phyloP scores from a whole-genome alignment of 2,329 filamentous ascomycete genomes.

The Fusarium sp. region DNA sequence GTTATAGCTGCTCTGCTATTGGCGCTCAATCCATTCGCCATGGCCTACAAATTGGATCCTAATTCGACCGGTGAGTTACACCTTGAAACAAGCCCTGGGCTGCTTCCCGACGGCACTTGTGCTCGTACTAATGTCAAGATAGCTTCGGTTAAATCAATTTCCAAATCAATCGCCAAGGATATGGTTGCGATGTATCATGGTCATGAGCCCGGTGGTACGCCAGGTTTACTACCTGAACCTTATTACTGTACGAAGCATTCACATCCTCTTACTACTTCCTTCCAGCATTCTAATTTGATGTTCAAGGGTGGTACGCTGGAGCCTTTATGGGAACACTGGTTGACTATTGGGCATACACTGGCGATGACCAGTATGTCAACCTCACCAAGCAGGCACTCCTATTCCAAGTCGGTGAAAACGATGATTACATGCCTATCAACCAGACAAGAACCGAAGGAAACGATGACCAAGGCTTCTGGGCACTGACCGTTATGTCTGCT shows the following conservation, averaged over 20 bases:
- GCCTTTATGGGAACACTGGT: constrained; percentile 78
- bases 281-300: constrained; percentile 8
- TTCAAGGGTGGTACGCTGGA: constrained; percentile 76
- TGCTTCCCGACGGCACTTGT: background rate
- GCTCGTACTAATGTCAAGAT: constrained; percentile 8
- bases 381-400: constrained; percentile 75
- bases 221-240: constrained; percentile 64
- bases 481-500: constrained; percentile 75
- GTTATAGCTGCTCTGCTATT: constrained; percentile 45
- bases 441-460: constrained; percentile 77
- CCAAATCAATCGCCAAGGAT: constrained; percentile 64
- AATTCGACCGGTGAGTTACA: constrained; percentile 51
- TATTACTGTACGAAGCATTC: constrained; percentile 63
- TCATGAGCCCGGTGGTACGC: constrained; percentile 61
- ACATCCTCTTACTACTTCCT: background rate
- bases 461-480: constrained; percentile 83
- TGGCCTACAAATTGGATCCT: constrained; percentile 53
- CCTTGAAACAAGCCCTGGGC: background rate
- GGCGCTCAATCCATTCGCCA: constrained; percentile 41
- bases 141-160: constrained; percentile 64
- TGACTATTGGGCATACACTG: constrained; percentile 88
- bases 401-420: constrained; percentile 77
- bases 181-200: constrained; percentile 60
- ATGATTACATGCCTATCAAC: constrained; percentile 82
- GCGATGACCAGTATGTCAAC: constrained; percentile 77